These are phyloP conservation scores for Heracleum sosnowskyi DNA, from an alignment of 129 eudicot genomes.

Conservation along the genomic window DNA sequence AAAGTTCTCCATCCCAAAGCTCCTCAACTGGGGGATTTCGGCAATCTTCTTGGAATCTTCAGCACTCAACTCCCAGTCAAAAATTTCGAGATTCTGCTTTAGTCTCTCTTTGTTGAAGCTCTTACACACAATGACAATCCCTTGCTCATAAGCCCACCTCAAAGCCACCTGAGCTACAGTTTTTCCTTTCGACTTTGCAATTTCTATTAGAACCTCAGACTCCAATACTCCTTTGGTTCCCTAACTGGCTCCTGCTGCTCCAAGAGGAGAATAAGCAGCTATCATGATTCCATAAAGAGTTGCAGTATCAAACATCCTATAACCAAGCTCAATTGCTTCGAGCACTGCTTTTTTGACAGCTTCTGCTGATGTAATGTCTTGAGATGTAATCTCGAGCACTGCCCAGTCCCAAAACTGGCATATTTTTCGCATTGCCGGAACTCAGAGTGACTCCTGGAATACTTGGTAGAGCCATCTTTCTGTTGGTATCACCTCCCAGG, in stretches of 20 bases:
- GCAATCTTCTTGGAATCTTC: conserved; percentile 11
- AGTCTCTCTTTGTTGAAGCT: conserved; percentile 10
- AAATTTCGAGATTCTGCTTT: conserved; percentile 18
- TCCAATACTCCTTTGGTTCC: no score
- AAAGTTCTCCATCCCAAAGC: conserved; percentile 3
- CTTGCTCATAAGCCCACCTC: no score
- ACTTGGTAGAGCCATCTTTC: not conserved
- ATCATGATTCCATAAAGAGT: not conserved
- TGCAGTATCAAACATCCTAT: not conserved
- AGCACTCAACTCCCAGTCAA: conserved; percentile 15
- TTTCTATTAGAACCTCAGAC: no score
- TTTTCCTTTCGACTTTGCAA: no score
- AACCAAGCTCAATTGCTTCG: not conserved
- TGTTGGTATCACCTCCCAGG: not conserved
- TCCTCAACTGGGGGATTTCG: conserved; percentile 13
- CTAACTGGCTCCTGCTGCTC: no score
- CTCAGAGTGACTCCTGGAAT: not conserved
- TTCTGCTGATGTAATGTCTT: not conserved
- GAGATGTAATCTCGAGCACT: not conserved
- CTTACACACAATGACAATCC: no score
- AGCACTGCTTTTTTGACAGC: not conserved
- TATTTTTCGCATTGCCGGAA: not conserved
- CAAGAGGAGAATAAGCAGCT: no score
- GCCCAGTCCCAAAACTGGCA: not conserved
- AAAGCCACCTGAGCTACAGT: no score